These are phyloP conservation scores for Clarireedia hainanense DNA, from an alignment of 2,329 filamentous ascomycete species.

Conservation along the genomic window DNA sequence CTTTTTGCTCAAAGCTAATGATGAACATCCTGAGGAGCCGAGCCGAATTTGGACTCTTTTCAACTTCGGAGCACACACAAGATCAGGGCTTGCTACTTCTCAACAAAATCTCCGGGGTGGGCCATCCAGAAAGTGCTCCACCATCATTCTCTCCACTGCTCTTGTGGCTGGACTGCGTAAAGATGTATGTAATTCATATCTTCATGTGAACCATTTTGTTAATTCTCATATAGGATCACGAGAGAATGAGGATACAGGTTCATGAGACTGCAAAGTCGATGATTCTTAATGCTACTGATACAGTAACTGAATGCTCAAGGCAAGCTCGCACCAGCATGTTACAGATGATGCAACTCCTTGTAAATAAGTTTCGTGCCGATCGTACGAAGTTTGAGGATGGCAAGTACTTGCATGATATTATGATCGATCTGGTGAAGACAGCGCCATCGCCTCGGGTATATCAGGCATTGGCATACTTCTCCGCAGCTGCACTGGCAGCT, in stretches of 20 bases:
- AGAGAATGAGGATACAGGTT: conserved; percentile 11
- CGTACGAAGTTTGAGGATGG: conserved; percentile 4
- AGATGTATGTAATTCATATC: conserved; percentile 14
- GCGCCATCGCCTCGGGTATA: conserved; percentile 11
- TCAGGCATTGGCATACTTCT: conserved; percentile 23
- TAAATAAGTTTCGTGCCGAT: conserved; percentile 27
- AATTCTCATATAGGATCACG: conserved; percentile 10
- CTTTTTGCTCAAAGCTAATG: conserved; percentile 4
- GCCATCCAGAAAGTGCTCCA: conserved; percentile 6
- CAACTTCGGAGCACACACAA: conserved; percentile 1
- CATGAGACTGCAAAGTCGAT: conserved; percentile 19
- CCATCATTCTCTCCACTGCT: conserved; percentile 7
- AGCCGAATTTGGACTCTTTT: conserved; percentile 10
- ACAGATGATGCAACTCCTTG: conserved; percentile 21
- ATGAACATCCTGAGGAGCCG: background rate
- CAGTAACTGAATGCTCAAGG: conserved; percentile 9
- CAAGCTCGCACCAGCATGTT: conserved; percentile 19
- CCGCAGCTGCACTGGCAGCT: conserved; percentile 20
- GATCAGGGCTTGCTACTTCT: background rate
- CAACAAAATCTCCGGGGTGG: conserved; percentile 4
- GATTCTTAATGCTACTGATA: conserved; percentile 17
- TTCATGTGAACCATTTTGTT: background rate
- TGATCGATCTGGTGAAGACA: conserved; percentile 11
- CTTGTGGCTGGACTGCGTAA: conserved; percentile 20
- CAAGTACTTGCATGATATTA: conserved; percentile 11